Evolutionary conservation across 2,329 filamentous ascomycete species (phyloP).

Genomic region (Botrytis tulipae): DNA sequence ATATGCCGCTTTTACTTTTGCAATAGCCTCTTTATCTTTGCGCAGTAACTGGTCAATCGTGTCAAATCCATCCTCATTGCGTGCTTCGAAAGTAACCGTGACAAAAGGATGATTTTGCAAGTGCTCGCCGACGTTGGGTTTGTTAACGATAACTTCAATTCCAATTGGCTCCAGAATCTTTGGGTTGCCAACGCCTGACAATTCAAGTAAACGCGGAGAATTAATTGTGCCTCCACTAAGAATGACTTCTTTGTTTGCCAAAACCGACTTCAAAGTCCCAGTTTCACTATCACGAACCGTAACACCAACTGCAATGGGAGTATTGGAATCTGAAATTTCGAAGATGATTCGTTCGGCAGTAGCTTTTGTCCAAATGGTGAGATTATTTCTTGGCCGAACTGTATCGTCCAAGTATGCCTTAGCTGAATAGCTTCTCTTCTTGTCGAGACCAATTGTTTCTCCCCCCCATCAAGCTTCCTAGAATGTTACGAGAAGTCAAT

Average conservation of each 20-base stretch:
- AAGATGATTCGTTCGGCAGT: slow-evolving; percentile 3
- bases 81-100: too few species aligned
- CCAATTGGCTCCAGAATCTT: slow-evolving; percentile 25
- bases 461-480: background rate
- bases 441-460: slow-evolving; percentile 12
- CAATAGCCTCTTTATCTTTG: too few species aligned
- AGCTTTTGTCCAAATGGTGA: slow-evolving; percentile 69
- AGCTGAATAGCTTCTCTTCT: slow-evolving; percentile 12
- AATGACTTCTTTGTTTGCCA: slow-evolving; percentile 39
- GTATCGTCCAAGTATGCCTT: slow-evolving; percentile 7
- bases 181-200: slow-evolving; percentile 36
- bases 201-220: slow-evolving; percentile 39
- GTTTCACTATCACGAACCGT: slow-evolving; percentile 28
- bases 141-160: slow-evolving; percentile 27
- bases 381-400: slow-evolving; percentile 47
- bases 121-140: slow-evolving; percentile 35
- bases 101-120: slow-evolving; percentile 27
- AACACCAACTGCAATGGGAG: slow-evolving; percentile 5
- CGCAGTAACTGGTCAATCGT: too few species aligned
- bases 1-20: too few species aligned
- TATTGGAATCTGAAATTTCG: background rate
- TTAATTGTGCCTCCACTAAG: slow-evolving; percentile 32
- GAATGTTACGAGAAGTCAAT: slow-evolving; percentile 2
- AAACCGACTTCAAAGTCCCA: slow-evolving; percentile 26
- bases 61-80: too few species aligned